Percentiles rank a stretch among this genome's conserved stretches.
Conservation (phyloP, 306 rosid species). For the Cicer arietinum region DNA sequence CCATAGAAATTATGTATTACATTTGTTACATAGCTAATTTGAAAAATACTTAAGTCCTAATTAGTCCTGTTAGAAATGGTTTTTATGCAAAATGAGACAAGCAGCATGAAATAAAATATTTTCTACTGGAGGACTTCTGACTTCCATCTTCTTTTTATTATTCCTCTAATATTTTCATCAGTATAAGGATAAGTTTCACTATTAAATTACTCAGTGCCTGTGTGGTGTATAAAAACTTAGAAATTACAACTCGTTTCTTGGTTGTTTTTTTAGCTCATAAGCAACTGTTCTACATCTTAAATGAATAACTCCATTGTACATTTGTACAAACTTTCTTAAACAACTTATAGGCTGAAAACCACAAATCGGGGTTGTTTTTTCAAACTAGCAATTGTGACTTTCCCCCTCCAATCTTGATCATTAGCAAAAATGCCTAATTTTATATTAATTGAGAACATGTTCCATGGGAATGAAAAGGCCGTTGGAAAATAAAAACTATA, state of each 20-base stretch:
- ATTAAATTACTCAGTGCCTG: neutral
- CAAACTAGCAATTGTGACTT: neutral
- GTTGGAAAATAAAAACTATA: neutral
- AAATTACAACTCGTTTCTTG: conserved; percentile 7
- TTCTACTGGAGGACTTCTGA: neutral
- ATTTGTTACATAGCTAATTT: neutral
- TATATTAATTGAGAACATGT: neutral
- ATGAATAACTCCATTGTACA: conserved; percentile 11
- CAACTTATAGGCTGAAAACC: conserved; percentile 9
- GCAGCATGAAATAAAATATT: neutral
- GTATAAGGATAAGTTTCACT: conserved; percentile 17
- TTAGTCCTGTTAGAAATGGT: conserved; percentile 2
- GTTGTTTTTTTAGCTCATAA: conserved; percentile 8
- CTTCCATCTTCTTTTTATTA: neutral
- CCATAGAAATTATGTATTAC: neutral
- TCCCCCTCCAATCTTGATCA: neutral
- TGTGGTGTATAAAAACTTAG: neutral
- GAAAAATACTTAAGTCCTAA: neutral
- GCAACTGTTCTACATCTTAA: conserved; percentile 22
- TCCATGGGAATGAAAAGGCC: neutral
- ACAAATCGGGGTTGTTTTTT: neutral
- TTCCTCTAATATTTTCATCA: conserved; percentile 9
- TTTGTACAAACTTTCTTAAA: conserved; percentile 30
- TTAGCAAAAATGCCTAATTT: neutral
- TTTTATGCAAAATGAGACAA: conserved; percentile 14